phyloP scores from a whole-genome alignment of 1,284 basidiomycete genomes.

The Trichosporon coremiiforme region DNA sequence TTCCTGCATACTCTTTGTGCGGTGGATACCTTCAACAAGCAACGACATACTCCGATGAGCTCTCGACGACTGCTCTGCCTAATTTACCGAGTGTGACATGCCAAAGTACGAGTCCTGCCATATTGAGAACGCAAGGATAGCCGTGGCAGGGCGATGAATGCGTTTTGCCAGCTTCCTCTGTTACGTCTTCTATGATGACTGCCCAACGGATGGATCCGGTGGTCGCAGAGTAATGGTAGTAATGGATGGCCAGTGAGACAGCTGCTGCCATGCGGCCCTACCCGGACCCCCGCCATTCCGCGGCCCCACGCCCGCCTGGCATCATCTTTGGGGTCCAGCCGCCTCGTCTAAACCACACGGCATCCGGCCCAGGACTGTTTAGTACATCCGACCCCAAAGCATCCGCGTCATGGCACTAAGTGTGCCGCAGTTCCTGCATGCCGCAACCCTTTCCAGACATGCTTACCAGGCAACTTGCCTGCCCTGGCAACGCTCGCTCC shows the following conservation, averaged over 20 bases:
- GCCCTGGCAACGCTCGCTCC: not conserved
- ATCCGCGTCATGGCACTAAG: not conserved
- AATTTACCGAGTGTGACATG: not conserved
- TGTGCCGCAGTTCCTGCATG: not conserved
- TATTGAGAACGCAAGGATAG: not conserved
- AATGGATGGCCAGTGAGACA: not conserved
- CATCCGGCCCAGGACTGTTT: no score
- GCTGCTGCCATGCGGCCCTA: not conserved
- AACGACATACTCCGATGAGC: no score
- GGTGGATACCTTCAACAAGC: no score
- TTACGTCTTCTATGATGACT: no score
- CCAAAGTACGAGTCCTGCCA: not conserved
- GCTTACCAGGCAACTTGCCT: not conserved
- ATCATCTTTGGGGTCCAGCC: not conserved
- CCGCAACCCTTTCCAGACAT: not conserved
- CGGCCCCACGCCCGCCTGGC: not conserved
- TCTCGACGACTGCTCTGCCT: no score
- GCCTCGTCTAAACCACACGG: no score
- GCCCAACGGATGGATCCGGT: no score
- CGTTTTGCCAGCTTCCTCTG: not conserved
- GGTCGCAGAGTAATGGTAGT: no score
- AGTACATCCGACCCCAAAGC: no score
- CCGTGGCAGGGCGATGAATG: not conserved
- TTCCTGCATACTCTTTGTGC: no score
- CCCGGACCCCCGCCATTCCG: not conserved